These are phyloP conservation scores for Laguncularia racemosa DNA, from an alignment of 345 rosid genomes.

Conservation along the genomic window DNA sequence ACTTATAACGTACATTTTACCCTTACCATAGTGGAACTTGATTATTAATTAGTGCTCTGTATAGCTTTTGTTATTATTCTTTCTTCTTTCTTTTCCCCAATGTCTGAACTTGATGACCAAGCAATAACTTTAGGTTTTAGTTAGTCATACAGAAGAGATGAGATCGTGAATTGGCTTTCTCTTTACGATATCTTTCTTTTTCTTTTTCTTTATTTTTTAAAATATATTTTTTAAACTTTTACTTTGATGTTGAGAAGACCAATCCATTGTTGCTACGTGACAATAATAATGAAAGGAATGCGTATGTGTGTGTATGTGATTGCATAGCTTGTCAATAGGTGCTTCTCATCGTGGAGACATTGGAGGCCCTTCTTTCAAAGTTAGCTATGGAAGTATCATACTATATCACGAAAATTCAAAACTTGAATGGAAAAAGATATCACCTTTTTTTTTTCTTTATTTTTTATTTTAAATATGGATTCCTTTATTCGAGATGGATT, in stretches of 20 bases:
- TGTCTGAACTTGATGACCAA: constrained; percentile 13
- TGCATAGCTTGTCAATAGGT: constrained; percentile 30
- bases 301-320: constrained; percentile 33
- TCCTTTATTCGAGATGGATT: background rate
- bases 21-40: constrained; percentile 11
- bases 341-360: constrained; percentile 43
- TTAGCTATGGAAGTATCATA: constrained; percentile 24
- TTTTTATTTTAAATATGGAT: background rate
- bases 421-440: constrained; percentile 10
- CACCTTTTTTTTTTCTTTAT: constrained; percentile 4
- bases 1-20: too few relatives aligned
- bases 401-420: constrained; percentile 22
- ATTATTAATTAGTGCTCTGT: too few relatives aligned
- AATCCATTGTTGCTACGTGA: constrained; percentile 10
- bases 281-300: constrained; percentile 16
- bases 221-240: too few relatives aligned
- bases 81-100: constrained; percentile 1
- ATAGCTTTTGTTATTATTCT: too few relatives aligned
- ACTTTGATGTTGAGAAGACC: constrained; percentile 29
- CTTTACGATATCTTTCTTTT: background rate
- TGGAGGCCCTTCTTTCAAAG: constrained; percentile 26
- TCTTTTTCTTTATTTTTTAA: too few relatives aligned
- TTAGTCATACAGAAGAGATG: constrained; percentile 8
- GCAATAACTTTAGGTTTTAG: constrained; percentile 5
- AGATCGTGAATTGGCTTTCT: background rate